A percentile compares a stretch with the other conserved stretches of the same genome.
These are phyloP conservation scores for Paramecium caudatum DNA, from an alignment of 73 alveolate genomes.

Conservation along the genomic window DNA sequence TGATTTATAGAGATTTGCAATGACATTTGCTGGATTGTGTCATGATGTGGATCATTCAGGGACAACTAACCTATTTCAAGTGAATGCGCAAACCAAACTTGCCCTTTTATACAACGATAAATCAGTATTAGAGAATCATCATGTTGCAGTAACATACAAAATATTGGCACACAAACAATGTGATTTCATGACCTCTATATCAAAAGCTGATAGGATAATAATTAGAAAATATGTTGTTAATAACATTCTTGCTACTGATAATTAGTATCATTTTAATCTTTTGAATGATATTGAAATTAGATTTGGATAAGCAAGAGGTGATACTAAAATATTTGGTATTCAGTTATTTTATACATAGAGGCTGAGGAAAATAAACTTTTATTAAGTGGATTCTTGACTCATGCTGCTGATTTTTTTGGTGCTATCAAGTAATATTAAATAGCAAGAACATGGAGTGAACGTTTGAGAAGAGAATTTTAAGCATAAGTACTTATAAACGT, in stretches of 20 bases:
- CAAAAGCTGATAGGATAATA: constrained; percentile 73
- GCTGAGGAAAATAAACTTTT: constrained; percentile 59
- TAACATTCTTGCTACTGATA: constrained; percentile 85
- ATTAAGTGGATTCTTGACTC: constrained; percentile 69
- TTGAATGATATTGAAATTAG: constrained; percentile 69
- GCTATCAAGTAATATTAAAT: constrained; percentile 42
- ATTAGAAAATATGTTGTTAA: constrained; percentile 83
- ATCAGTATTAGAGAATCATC: constrained; percentile 93
- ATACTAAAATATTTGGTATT: constrained; percentile 53
- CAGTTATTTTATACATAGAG: neutral
- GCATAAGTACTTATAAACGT: constrained; percentile 36
- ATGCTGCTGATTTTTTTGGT: constrained; percentile 71
- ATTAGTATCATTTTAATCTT: constrained; percentile 57
- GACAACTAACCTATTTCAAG: constrained; percentile 81
- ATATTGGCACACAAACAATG: constrained; percentile 78
- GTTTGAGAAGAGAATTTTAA: constrained; percentile 69
- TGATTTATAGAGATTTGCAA: constrained; percentile 67
- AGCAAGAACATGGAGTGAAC: constrained; percentile 74
- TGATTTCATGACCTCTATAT: constrained; percentile 75
- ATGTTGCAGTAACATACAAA: constrained; percentile 89
- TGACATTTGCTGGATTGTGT: constrained; percentile 83
- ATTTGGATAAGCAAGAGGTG: constrained; percentile 39
- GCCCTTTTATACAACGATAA: constrained; percentile 91
- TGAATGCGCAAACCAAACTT: constrained; percentile 80
- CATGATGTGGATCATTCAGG: constrained; percentile 94